These are phyloP conservation scores for Botryotinia narcissicola DNA, from an alignment of 2,329 filamentous ascomycete species.

Conservation along the genomic window DNA sequence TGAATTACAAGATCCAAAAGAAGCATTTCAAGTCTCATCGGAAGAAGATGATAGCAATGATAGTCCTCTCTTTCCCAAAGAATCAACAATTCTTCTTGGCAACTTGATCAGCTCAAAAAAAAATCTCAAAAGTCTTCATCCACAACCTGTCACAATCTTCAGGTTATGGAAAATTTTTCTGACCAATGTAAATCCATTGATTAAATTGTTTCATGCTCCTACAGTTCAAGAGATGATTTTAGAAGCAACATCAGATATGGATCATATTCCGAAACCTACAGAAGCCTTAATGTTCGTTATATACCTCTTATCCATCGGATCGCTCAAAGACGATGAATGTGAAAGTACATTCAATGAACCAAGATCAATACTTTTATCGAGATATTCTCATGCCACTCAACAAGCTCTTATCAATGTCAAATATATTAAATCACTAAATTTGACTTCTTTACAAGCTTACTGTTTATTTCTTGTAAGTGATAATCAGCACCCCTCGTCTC, in stretches of 20 bases:
- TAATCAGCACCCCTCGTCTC: not conserved
- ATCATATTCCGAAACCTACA: conserved; percentile 47
- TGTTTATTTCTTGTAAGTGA: conserved; percentile 61
- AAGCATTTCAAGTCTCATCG: conserved; percentile 37
- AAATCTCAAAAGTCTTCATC: conserved; percentile 52
- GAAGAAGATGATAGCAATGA: conserved; percentile 38
- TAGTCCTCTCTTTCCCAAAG: conserved; percentile 26
- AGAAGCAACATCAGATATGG: conserved; percentile 54
- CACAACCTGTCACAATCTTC: conserved; percentile 57
- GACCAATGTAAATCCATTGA: conserved; percentile 65
- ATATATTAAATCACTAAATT: conserved; percentile 63
- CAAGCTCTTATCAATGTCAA: conserved; percentile 66
- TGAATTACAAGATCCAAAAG: conserved; percentile 34
- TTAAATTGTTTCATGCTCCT: conserved; percentile 67
- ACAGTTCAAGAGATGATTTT: conserved; percentile 63
- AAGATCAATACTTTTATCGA: conserved; percentile 50
- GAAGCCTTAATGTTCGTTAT: conserved; percentile 69
- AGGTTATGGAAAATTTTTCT: conserved; percentile 69
- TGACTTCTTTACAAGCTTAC: conserved; percentile 66
- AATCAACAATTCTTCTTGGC: conserved; percentile 50
- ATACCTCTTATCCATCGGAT: conserved; percentile 59
- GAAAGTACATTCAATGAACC: conserved; percentile 52
- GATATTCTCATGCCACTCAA: conserved; percentile 59
- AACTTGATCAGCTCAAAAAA: conserved; percentile 38
- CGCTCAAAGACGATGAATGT: conserved; percentile 56